Conservation (phyloP, 2,329 filamentous ascomycete species). For the Aureobasidium melanogenum region DNA sequence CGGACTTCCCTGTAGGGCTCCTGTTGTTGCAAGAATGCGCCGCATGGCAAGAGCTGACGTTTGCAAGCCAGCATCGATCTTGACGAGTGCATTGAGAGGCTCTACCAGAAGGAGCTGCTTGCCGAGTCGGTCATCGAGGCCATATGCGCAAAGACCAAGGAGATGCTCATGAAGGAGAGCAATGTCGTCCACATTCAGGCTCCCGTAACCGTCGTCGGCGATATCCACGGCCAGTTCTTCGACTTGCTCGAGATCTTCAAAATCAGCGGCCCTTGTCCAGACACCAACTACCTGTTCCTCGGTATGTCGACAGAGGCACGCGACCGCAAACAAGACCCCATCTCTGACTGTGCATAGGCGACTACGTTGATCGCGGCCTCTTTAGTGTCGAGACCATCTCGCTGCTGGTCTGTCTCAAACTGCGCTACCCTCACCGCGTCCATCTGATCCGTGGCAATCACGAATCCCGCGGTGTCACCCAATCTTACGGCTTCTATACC, state of each 20-base stretch:
- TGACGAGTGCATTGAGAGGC: conserved; percentile 93
- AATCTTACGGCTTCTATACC: conserved; percentile 98
- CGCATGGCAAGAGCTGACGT: conserved; percentile 13
- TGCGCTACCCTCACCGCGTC: conserved; percentile 91
- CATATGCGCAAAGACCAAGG: conserved; percentile 98
- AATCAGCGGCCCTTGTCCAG: conserved; percentile 92
- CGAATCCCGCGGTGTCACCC: conserved; percentile 92
- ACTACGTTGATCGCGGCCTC: conserved; percentile 91
- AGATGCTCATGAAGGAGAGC: conserved; percentile 98
- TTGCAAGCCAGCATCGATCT: conserved; percentile 81
- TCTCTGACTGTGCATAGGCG: conserved; percentile 47
- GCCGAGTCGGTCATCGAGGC: conserved; percentile 98
- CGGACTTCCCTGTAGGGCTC: conserved; percentile 40
- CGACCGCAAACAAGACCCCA: neutral
- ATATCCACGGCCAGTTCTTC: conserved; percentile 98
- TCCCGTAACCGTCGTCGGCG: conserved; percentile 92
- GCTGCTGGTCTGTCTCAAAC: conserved; percentile 89
- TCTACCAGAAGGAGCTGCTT: conserved; percentile 94
- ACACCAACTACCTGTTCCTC: conserved; percentile 97
- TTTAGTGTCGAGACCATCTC: conserved; percentile 99
- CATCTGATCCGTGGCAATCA: conserved; percentile 75
- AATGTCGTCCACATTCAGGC: conserved; percentile 97
- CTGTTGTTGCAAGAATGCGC: neutral
- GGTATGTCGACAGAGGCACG: conserved; percentile 44
- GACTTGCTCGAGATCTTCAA: conserved; percentile 99